Evolutionary conservation across 2,329 filamentous ascomycete genomes (phyloP).

Genomic region (Colletotrichum costaricense): DNA sequence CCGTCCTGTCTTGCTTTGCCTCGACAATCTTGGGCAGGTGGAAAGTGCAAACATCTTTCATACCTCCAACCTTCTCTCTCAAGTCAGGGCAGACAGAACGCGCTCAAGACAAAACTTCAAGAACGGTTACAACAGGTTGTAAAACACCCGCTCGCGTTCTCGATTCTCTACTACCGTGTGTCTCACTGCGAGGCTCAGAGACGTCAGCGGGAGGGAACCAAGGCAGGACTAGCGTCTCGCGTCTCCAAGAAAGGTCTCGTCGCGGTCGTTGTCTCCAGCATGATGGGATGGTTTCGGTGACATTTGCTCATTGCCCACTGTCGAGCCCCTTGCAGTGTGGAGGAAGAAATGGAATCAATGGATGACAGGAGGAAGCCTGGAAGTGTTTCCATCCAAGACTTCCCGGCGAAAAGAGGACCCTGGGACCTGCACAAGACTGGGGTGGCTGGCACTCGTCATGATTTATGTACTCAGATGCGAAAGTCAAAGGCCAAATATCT

Average conservation of each 20-base stretch:
- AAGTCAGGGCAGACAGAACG: not conserved
- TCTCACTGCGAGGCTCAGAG: not conserved
- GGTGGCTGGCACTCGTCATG: not conserved
- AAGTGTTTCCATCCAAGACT: not conserved
- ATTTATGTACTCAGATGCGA: not conserved
- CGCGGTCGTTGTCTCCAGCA: not conserved
- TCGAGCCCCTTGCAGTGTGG: constrained; percentile 19
- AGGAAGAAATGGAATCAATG: constrained; percentile 10
- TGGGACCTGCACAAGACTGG: not conserved
- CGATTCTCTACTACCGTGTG: not conserved
- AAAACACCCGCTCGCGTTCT: not conserved
- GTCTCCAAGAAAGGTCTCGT: not conserved
- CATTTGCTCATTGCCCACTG: constrained; percentile 28
- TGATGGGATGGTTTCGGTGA: constrained; percentile 20
- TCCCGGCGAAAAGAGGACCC: not conserved
- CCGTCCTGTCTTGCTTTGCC: not conserved
- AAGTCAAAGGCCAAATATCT: not conserved
- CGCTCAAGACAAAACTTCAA: not conserved
- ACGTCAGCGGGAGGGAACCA: not conserved
- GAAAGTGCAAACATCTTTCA: not conserved
- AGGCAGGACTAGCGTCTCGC: not conserved
- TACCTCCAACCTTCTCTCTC: not conserved
- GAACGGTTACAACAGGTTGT: not conserved
- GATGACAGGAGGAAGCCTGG: not conserved
- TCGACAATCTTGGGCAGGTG: not conserved